Conservation (phyloP, 495 filamentous ascomycete species). For the Tuber indicum region DNA sequence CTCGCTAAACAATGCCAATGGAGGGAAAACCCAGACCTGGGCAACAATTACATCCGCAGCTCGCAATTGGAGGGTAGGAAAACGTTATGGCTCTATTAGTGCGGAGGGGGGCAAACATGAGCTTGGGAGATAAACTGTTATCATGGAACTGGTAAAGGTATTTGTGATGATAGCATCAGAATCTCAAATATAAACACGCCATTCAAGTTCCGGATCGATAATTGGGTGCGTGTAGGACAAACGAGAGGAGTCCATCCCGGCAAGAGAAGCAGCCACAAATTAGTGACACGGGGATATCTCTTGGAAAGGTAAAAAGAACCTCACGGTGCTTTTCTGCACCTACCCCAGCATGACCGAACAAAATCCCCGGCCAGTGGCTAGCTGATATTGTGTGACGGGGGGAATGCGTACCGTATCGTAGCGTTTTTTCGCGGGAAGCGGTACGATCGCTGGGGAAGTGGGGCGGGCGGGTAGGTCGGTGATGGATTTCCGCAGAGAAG, state of each 20-base stretch:
- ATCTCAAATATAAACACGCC: no score
- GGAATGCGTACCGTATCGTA: not conserved
- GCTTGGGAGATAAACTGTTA: no score
- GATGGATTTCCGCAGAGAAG: not conserved
- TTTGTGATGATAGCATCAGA: no score
- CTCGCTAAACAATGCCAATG: not conserved
- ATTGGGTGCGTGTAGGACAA: not conserved
- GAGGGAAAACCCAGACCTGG: not conserved
- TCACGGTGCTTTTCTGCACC: not conserved
- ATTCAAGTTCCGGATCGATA: not conserved
- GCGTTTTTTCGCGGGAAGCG: not conserved
- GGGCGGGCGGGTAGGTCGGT: not conserved
- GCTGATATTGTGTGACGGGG: not conserved
- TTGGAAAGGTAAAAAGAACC: not conserved
- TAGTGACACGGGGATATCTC: not conserved
- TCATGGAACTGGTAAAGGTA: no score
- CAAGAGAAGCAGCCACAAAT: not conserved
- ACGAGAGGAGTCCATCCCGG: not conserved
- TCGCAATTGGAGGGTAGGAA: not conserved
- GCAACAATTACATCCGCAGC: not conserved
- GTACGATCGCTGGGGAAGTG: not conserved
- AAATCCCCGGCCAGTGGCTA: not conserved
- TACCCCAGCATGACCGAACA: not conserved
- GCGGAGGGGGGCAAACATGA: no score
- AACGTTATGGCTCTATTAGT: not conserved